Conservation (phyloP, 805 yeast species). For the Wickerhamiella spandovensis region DNA sequence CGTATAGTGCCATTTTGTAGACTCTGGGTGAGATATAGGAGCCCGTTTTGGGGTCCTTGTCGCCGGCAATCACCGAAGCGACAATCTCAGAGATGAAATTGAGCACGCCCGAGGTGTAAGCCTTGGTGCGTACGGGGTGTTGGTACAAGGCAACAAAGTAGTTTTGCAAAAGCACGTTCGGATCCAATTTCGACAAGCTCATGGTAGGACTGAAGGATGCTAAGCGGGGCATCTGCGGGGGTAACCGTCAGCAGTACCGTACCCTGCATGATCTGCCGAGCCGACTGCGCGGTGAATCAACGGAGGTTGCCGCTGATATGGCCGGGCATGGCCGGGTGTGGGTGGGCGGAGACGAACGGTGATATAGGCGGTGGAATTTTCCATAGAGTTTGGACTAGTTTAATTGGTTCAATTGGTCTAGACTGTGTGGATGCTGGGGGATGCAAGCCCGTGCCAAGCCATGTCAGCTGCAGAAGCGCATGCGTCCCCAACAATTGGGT, state of each 20-base stretch:
- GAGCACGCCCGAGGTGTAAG: constrained; percentile 25
- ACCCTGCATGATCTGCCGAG: not conserved
- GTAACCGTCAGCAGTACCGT: not conserved
- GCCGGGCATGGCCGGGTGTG: too few species aligned
- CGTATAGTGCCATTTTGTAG: constrained; percentile 28
- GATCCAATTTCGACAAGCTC: not conserved
- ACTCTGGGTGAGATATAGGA: constrained; percentile 25
- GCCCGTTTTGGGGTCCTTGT: constrained; percentile 23
- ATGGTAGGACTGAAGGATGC: not conserved
- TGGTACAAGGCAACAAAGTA: constrained; percentile 19
- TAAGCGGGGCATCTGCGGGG: not conserved
- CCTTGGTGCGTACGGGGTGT: constrained; percentile 26
- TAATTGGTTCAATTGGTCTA: too few species aligned
- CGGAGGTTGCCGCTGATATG: too few species aligned
- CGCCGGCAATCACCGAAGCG: constrained; percentile 27
- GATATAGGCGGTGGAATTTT: too few species aligned
- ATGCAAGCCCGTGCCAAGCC: not conserved
- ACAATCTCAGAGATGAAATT: constrained; percentile 25
- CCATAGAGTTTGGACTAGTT: too few species aligned
- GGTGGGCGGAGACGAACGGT: too few species aligned
- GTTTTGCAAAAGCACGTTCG: constrained; percentile 10
- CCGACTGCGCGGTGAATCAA: too few species aligned
- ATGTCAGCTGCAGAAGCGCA: not conserved
- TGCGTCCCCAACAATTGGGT: not conserved
- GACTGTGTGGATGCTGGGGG: too few species aligned